These are phyloP conservation scores for Dryas drummondii DNA, from an alignment of 306 rosid genomes.

Conservation along the genomic window DNA sequence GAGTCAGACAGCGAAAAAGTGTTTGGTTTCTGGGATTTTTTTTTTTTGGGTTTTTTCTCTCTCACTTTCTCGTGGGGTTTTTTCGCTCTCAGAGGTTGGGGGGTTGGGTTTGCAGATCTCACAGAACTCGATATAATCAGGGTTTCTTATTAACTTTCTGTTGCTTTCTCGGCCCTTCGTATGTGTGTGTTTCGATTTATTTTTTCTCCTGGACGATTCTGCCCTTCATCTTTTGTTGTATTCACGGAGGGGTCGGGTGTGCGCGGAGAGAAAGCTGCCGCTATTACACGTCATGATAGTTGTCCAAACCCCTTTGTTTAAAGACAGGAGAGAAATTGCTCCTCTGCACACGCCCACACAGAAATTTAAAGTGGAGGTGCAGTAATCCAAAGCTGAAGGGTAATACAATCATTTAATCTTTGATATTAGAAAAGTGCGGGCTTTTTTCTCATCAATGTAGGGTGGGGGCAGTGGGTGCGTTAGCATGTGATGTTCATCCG, in stretches of 20 bases:
- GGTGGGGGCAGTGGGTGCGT: neutral
- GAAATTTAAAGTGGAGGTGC: neutral
- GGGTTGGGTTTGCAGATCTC: slow-evolving; percentile 57
- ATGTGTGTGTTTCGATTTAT: slow-evolving; percentile 26
- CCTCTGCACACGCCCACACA: slow-evolving; percentile 3
- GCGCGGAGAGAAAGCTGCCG: slow-evolving; percentile 30
- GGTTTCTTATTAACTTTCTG: slow-evolving; percentile 36
- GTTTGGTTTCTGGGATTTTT: neutral
- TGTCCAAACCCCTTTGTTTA: slow-evolving; percentile 20
- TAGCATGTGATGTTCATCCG: neutral
- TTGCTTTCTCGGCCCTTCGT: slow-evolving; percentile 55
- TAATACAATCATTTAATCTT: neutral
- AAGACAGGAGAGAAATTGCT: neutral
- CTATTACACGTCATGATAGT: slow-evolving; percentile 46
- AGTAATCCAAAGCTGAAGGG: neutral
- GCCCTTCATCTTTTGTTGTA: slow-evolving; percentile 26
- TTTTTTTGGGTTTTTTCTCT: neutral
- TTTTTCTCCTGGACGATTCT: slow-evolving; percentile 11
- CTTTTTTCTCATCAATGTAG: slow-evolving; percentile 4
- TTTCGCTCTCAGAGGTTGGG: neutral
- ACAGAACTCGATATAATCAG: slow-evolving; percentile 62
- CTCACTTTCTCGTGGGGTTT: slow-evolving; percentile 3
- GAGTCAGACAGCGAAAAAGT: neutral
- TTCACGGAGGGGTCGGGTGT: slow-evolving; percentile 24
- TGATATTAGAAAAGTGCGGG: no score